Percentiles rank a stretch among this genome's conserved stretches.
phyloP scores from a whole-genome alignment of 768 basidiomycete species.

The Omphalotus guepiniiformis region DNA sequence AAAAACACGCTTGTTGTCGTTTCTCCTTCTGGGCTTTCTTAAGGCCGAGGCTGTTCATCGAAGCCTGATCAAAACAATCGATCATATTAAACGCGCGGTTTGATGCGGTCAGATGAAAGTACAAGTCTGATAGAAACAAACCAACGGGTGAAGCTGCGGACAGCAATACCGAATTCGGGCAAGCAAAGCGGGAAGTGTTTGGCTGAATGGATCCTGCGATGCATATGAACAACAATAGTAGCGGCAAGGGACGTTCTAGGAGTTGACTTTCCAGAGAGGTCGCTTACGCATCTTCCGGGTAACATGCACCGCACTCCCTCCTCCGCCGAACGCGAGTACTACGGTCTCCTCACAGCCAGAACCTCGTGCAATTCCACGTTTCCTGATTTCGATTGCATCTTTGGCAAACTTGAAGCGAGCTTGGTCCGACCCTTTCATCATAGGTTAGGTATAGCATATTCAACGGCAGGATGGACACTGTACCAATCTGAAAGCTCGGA shows the following conservation, averaged over 20 bases:
- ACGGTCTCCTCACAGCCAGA: slow-evolving; percentile 84
- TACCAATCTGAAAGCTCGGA: slow-evolving; percentile 75
- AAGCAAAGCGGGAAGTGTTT: too few species aligned
- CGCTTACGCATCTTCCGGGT: slow-evolving; percentile 84
- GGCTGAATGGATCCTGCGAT: too few species aligned
- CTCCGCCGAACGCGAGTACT: slow-evolving; percentile 82
- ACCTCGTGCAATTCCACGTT: slow-evolving; percentile 69
- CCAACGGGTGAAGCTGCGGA: too few species aligned
- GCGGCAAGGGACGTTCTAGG: slow-evolving; percentile 45
- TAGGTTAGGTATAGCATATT: slow-evolving; percentile 10
- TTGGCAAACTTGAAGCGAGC: slow-evolving; percentile 90
- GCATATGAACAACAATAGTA: slow-evolving; percentile 7
- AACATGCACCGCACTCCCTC: slow-evolving; percentile 76
- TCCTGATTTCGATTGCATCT: slow-evolving; percentile 80
- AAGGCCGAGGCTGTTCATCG: too few species aligned
- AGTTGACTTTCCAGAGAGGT: slow-evolving; percentile 78
- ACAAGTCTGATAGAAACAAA: too few species aligned
- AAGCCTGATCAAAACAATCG: too few species aligned
- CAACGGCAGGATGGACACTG: slow-evolving; percentile 10
- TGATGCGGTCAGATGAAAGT: too few species aligned
- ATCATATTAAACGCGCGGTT: too few species aligned
- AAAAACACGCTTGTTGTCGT: too few species aligned
- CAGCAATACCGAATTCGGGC: too few species aligned
- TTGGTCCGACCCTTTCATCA: slow-evolving; percentile 69
- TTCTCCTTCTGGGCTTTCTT: too few species aligned